These are phyloP conservation scores for Eucalyptus fibrosa DNA, from an alignment of 345 rosid species.

Conservation along the genomic window DNA sequence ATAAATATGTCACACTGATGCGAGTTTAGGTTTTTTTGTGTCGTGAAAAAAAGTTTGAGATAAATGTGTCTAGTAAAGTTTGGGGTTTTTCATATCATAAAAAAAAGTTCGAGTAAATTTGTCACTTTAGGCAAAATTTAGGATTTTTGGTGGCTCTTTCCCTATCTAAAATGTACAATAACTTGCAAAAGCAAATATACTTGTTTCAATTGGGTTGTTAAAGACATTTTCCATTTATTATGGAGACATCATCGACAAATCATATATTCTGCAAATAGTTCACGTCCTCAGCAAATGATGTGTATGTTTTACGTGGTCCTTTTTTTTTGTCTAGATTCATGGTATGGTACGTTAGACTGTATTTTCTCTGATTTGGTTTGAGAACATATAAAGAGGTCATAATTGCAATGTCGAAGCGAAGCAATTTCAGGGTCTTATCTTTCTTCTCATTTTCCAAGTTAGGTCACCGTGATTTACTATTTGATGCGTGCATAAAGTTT, in stretches of 20 bases:
- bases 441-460: neutral
- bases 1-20: too few species aligned
- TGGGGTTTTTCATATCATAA: too few species aligned
- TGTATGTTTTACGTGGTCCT: neutral
- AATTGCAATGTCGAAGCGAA: neutral
- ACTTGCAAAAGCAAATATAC: neutral
- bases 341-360: neutral
- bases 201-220: neutral
- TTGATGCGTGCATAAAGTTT: neutral
- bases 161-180: neutral
- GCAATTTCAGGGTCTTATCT: neutral
- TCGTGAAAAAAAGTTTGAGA: rapidly evolving
- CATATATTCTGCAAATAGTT: neutral
- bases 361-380: neutral
- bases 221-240: neutral
- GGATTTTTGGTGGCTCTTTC: too few species aligned
- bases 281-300: neutral
- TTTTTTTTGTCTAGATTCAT: neutral
- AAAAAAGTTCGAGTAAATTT: too few species aligned
- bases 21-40: too few species aligned
- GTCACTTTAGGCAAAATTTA: rapidly evolving
- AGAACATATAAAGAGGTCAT: neutral
- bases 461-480: neutral
- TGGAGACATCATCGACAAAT: neutral
- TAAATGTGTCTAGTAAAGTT: too few species aligned